phyloP scores from a whole-genome alignment of 2,329 filamentous ascomycete species.

The Neurospora sp. region DNA sequence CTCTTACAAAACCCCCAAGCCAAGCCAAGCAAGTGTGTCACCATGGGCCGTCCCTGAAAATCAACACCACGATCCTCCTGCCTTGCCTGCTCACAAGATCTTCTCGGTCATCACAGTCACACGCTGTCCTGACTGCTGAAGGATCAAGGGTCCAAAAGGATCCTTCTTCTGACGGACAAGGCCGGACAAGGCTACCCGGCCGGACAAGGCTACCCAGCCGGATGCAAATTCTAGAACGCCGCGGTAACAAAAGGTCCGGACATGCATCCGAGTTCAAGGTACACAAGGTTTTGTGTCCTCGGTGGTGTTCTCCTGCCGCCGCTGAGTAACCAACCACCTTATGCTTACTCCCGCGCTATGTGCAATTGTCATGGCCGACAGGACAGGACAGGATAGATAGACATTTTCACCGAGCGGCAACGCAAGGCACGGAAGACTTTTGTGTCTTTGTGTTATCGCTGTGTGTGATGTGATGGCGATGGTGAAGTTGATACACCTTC shows the following conservation, averaged over 20 bases:
- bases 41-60: neutral
- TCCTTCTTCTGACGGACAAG: neutral
- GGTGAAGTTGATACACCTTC: neutral
- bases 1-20: neutral
- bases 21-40: neutral
- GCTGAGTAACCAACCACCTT: neutral
- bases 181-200: neutral
- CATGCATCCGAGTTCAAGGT: neutral
- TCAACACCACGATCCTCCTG: neutral
- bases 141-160: neutral
- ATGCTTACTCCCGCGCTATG: neutral
- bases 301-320: neutral
- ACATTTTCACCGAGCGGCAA: neutral
- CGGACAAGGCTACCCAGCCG: neutral
- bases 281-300: neutral
- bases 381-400: neutral
- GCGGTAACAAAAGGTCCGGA: neutral
- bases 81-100: neutral
- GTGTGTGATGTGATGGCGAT: neutral
- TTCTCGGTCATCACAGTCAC: neutral
- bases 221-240: neutral
- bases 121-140: neutral
- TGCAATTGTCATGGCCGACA: too few relatives aligned
- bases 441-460: neutral
- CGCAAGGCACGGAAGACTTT: neutral